phyloP scores from a whole-genome alignment of 129 eudicot genomes.

The Lonicera japonica region DNA sequence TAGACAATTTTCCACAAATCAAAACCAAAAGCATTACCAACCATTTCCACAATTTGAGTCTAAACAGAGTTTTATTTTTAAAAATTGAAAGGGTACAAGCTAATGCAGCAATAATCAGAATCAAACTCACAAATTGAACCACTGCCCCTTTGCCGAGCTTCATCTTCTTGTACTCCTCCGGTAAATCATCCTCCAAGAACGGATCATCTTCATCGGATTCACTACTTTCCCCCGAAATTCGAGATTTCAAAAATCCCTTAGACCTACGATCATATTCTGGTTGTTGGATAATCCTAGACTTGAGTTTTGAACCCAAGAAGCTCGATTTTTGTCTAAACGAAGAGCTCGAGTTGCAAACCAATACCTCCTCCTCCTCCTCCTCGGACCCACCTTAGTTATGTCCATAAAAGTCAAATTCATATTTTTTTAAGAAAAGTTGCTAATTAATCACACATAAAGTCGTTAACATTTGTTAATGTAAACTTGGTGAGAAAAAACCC shows the following conservation, averaged over 20 bases:
- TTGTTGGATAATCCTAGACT: conserved; percentile 58
- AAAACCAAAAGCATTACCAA: conserved; percentile 50
- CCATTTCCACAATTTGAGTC: conserved; percentile 65
- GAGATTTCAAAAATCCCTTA: conserved; percentile 30
- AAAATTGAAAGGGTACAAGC: conserved; percentile 41
- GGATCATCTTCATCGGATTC: conserved; percentile 51
- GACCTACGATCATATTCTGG: conserved; percentile 31
- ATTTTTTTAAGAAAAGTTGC: too few species aligned
- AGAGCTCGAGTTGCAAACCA: conserved; percentile 38
- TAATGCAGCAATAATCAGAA: conserved; percentile 35
- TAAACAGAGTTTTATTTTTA: conserved; percentile 13
- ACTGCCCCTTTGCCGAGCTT: too few species aligned
- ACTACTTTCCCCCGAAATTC: conserved; percentile 24
- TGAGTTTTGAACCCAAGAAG: conserved; percentile 38
- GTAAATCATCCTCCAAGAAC: conserved; percentile 66
- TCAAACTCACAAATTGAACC: conserved; percentile 44
- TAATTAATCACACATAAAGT: too few species aligned
- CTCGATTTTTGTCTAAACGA: conserved; percentile 39
- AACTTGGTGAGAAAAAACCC: too few species aligned
- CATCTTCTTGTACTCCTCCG: too few species aligned
- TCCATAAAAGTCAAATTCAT: too few species aligned
- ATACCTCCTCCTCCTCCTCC: conserved; percentile 41
- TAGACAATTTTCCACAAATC: conserved; percentile 60
- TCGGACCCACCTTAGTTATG: too few species aligned
- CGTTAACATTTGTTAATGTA: too few species aligned